Evolutionary conservation across 140 eudicot genomes (phyloP), one percentile per base, ranked within the genome.

Genomic region (Ambrosia hybrid): DNA sequence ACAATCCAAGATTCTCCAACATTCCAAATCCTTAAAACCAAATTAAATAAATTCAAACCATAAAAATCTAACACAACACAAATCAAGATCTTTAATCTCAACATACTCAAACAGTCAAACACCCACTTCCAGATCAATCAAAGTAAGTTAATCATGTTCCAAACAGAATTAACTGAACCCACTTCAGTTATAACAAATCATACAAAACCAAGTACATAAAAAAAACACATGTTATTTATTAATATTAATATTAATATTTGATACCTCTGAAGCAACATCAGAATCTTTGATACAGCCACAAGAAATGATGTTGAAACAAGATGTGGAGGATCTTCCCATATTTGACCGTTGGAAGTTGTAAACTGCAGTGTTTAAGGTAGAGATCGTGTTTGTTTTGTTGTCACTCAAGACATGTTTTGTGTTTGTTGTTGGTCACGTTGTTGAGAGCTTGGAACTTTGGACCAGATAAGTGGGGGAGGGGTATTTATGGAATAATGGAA

Each of bases 271-370:
- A 72, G 89, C 65, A 78, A 82, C 56, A 63, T 84, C 58, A 71
- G 93, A 81, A 21, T 83, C 82, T 38, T 60, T 15, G 33, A 64
- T 41, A 38, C 82, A 71, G 0, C 82, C 85, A 63, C 95, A 88
- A 4, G 91, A 55, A 15, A 88, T 85, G 85, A 88, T 83, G 85
- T 86, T 88, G 79, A 91, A 88, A 78, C 97, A 91, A 12, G 96
- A 85, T 52, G 81, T 16, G 34, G 89, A 39, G 37, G 96, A 85
- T 84, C 81, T 84, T 74, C 87, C 90, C 97, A 91, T 89, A 39
- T 43, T 60, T 56, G 76, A 49, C 17, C 33, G 65, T 36, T 36
- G 39, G 9, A 46, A 33, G 34, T 30, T 30, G 34, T 21, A 43
- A 26, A 1, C 49, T 13, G 39, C 3, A 26, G 56, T 9, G 79